Percentiles rank a stretch among this genome's conserved stretches.
These are phyloP conservation scores for Neopestalotiopsis clavispora DNA, from an alignment of 2,329 filamentous ascomycete genomes.

Conservation along the genomic window DNA sequence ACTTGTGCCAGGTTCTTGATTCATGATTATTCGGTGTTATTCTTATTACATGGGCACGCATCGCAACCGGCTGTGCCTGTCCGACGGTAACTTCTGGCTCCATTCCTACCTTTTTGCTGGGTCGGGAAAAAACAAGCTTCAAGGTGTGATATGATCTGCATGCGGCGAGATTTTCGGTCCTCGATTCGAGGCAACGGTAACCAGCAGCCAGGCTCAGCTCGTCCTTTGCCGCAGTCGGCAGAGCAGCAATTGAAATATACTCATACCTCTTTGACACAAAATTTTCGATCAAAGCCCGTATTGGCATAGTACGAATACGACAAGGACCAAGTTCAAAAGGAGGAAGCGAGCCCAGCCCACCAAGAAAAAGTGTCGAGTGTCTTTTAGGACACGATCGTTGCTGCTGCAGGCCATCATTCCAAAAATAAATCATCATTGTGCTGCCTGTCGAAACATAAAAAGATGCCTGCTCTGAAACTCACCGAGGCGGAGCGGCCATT, in stretches of 20 bases:
- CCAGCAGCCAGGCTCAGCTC: not conserved
- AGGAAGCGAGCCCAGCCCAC: not conserved
- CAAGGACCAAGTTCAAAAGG: not conserved
- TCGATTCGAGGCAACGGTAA: not conserved
- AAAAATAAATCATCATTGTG: not conserved
- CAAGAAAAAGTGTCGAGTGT: not conserved
- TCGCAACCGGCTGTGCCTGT: slow-evolving; percentile 1
- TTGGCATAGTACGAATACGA: not conserved
- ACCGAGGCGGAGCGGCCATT: slow-evolving; percentile 16
- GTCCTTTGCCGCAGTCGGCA: not conserved
- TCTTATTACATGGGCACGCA: not conserved
- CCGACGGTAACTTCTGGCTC: slow-evolving; percentile 6
- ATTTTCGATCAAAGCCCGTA: not conserved
- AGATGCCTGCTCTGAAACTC: not conserved
- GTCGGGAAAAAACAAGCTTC: not conserved
- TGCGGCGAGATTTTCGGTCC: not conserved
- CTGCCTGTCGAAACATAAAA: not conserved
- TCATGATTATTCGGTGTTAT: slow-evolving; percentile 1
- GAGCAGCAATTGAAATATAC: not conserved
- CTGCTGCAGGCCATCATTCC: not conserved
- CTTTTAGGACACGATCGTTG: not conserved
- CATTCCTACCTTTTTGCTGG: not conserved
- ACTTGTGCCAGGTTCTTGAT: slow-evolving; percentile 2
- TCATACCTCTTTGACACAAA: not conserved
- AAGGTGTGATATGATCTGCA: slow-evolving; percentile 1